Base-by-base conservation (phyloP, 768 basidiomycete genomes). In the Cyathus striatus region DNA sequence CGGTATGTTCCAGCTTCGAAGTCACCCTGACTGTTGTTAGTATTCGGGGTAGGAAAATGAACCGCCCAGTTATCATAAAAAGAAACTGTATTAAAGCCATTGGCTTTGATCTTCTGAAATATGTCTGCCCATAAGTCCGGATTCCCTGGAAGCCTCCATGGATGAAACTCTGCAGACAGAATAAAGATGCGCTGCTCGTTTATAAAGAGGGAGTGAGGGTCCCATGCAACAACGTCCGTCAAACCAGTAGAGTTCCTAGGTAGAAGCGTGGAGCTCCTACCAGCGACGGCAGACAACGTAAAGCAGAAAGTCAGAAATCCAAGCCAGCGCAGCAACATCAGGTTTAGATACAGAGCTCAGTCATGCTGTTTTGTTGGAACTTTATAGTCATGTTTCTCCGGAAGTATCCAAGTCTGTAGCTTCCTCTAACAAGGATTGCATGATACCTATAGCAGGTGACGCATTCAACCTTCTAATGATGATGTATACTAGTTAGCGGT, bases 1-100 rank as follows among this genome's bases (percentile, higher is more conserved):
- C 77, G 61, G 46, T 76, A 78, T 3, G 75, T 76, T 20, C 67
- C 69, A 6, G 39, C 22, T 49, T 74, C 60, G 44, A 77, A 79
- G 47, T 80, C 77, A 2, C 76, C 69, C 23, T 64, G 50, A 10
- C 70, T 65, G 14, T 51, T 51, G 41, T 70, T 71, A 7, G 72
- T 73, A 23, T 54, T 47, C 0, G 72, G 70, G 0, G 75, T 64
- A 10, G 78, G 78, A 48, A 65, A 77, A 46, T 74, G 70, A 5
- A 75, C 47, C 9, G 78, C 81, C 78, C 80, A 81, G 47, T 76
- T 75, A 20, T 78, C 65, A 49, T 77, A 79, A 58, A 75, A 77
- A 2, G 76, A 79, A 33, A 83, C 73, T 4, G 75, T 69, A 46
- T 81, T 80, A 61, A 80, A 76, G 4, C 79, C 79, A 47, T 76